A percentile compares a stretch with the other conserved stretches of the same genome.
These are phyloP conservation scores for Fusarium sp. DNA, from an alignment of 2,329 filamentous ascomycete species.

Conservation along the genomic window DNA sequence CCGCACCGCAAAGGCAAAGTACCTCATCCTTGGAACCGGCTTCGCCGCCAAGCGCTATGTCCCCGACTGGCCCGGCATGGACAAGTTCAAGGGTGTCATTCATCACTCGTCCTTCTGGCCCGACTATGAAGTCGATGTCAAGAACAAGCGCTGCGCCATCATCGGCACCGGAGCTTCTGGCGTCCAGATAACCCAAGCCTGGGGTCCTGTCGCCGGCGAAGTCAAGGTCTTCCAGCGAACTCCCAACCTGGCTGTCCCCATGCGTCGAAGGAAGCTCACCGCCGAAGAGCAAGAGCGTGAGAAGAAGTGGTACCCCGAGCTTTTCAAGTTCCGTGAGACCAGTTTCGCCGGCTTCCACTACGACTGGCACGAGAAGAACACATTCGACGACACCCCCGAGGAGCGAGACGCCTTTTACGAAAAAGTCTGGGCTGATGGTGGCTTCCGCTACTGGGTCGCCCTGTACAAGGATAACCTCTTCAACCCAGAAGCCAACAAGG, in stretches of 20 bases:
- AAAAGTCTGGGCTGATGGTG: conserved; percentile 61
- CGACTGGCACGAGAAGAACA: conserved; percentile 65
- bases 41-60: conserved; percentile 72
- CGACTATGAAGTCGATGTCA: conserved; percentile 65
- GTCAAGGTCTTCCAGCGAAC: conserved; percentile 75
- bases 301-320: conserved; percentile 59
- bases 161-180: conserved; percentile 75
- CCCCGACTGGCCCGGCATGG: conserved; percentile 69
- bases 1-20: conserved; percentile 61
- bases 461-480: conserved; percentile 65
- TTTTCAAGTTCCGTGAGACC: conserved; percentile 65
- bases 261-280: conserved; percentile 62
- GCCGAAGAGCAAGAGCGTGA: conserved; percentile 53
- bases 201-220: conserved; percentile 62
- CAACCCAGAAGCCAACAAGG: conserved; percentile 60
- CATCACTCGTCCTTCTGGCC: conserved; percentile 74
- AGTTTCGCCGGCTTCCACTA: conserved; percentile 71
- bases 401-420: conserved; percentile 63
- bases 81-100: conserved; percentile 69
- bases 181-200: conserved; percentile 73
- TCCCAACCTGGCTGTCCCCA: conserved; percentile 73
- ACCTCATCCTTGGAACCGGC: conserved; percentile 65
- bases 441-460: conserved; percentile 66
- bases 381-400: conserved; percentile 64
- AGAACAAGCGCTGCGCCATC: conserved; percentile 69